A percentile compares a stretch with the other conserved stretches of the same genome.
phyloP scores from a whole-genome alignment of 768 basidiomycete species.

The Kwoniella heveanensis region DNA sequence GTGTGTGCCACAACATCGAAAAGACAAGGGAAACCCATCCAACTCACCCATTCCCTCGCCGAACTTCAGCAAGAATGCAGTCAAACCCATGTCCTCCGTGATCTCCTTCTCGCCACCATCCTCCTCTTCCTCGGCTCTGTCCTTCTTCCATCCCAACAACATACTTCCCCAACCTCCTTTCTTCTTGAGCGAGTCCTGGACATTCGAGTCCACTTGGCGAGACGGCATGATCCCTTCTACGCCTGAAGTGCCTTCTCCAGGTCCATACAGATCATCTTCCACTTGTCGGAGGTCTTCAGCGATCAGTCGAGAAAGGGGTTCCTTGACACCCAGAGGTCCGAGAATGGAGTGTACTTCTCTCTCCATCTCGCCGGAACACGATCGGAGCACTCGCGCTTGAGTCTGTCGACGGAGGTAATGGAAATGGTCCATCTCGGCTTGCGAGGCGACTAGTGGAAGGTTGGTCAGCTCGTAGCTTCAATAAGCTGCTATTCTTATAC shows the following conservation, averaged over 20 bases:
- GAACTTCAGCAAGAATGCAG: constrained; percentile 92
- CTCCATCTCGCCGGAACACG: constrained; percentile 94
- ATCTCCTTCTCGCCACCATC: constrained; percentile 67
- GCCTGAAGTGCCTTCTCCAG: constrained; percentile 43
- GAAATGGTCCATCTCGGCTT: constrained; percentile 94
- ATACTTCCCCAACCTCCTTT: constrained; percentile 29
- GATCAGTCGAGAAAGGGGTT: constrained; percentile 74
- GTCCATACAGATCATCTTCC: constrained; percentile 51
- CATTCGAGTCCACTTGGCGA: constrained; percentile 5
- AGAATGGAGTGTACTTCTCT: constrained; percentile 87
- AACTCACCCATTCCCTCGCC: constrained; percentile 83
- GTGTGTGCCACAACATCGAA: neutral
- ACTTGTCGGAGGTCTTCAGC: constrained; percentile 67
- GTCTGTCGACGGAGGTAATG: constrained; percentile 76
- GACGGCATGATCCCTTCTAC: constrained; percentile 34
- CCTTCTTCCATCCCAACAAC: constrained; percentile 27
- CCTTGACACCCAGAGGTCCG: constrained; percentile 85
- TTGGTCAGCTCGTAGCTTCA: too few species aligned
- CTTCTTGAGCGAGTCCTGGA: constrained; percentile 7
- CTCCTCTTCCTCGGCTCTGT: constrained; percentile 58
- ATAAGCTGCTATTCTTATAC: too few species aligned
- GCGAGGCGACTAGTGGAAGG: constrained; percentile 87
- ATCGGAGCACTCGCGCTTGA: constrained; percentile 76
- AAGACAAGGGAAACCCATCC: neutral
- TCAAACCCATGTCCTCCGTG: constrained; percentile 80